Base-by-base conservation (phyloP, 352 stramenopile genomes). In the Phytophthora crassamura region DNA sequence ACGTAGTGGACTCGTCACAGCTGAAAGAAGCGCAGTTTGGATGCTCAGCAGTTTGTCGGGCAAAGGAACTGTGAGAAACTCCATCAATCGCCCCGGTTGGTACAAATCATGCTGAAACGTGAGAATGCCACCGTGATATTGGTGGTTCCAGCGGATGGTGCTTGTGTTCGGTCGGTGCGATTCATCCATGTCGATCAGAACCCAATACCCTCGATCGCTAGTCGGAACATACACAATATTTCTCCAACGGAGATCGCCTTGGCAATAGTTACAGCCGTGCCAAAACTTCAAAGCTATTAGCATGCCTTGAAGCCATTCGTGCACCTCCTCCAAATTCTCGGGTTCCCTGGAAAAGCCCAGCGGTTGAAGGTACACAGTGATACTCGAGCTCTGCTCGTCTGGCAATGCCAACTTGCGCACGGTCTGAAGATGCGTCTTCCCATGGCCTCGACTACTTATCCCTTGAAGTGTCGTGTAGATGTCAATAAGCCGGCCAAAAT, bases 291-390 rank as follows among this genome's bases (percentile, higher is more conserved):
- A 25, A 25, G 22, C 22, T 25, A 3, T 25, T 25, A 25, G 22
- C 22, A 25, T 25, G 22, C 22, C 22, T 25, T 25, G 22, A 25
- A 25, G 22, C 22, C 22, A 25, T 25, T 25, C 22, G 22, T 25
- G 22, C 22, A 25, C 22, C 22, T 25, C 22, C 22, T 25, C 22
- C 22, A 25, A 1, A 25, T 25, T 25, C 22, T 25, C 22, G 3
- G 22, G 22, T 25, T 25, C 3, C 3, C 22, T 25, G 22, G 22
- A 25, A 25, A 33, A 14, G 3, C 59, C 41, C 25, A 67, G 2
- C 8, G 50, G 59, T 7, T 3, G 9, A 18, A 67, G 28, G 20
- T 67, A 5, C 2, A 56, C 50, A 18, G 5, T n/a, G 33, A 46
- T 20, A 41, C 16, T 6, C 22, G 22, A 25, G 22, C 22, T 25